Evolutionary conservation across 2,329 filamentous ascomycete species (phyloP).

Genomic region (Penicillium occitanis): DNA sequence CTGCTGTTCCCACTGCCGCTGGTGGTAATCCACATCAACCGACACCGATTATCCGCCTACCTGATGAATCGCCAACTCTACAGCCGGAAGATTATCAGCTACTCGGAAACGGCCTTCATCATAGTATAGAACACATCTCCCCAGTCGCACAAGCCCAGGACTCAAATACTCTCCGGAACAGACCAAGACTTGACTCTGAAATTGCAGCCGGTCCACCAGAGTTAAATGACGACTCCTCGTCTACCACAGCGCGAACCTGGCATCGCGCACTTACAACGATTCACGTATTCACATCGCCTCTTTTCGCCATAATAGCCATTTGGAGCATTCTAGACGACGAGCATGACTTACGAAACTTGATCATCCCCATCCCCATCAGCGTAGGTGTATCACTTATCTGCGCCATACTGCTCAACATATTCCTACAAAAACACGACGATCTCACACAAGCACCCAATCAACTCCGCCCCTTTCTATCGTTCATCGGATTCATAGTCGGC

Average conservation of each 20-base stretch:
- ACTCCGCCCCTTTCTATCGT: slow-evolving; percentile 77
- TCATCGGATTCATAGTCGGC: slow-evolving; percentile 84
- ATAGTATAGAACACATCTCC: not conserved
- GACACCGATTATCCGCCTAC: slow-evolving; percentile 33
- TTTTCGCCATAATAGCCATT: slow-evolving; percentile 75
- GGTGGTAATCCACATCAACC: slow-evolving; percentile 26
- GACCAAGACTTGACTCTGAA: slow-evolving; percentile 42
- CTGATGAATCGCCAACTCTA: slow-evolving; percentile 39
- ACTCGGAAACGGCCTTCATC: not conserved
- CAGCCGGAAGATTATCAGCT: slow-evolving; percentile 24
- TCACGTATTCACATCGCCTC: slow-evolving; percentile 81
- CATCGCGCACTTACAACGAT: slow-evolving; percentile 85
- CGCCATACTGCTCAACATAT: slow-evolving; percentile 65
- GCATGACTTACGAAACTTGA: slow-evolving; percentile 52
- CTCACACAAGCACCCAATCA: slow-evolving; percentile 62
- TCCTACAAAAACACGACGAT: slow-evolving; percentile 54
- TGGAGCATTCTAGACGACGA: slow-evolving; percentile 60
- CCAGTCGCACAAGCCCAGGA: not conserved
- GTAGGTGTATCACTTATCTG: slow-evolving; percentile 68
- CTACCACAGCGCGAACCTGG: slow-evolving; percentile 60
- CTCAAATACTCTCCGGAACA: slow-evolving; percentile 3
- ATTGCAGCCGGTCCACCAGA: slow-evolving; percentile 32
- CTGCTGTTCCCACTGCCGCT: slow-evolving; percentile 34
- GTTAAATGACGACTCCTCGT: slow-evolving; percentile 25
- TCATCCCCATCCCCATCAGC: slow-evolving; percentile 61